Percentiles rank a stretch among this genome's conserved stretches.
Evolutionary conservation across 1,139 yeast species (phyloP).

Genomic region (Candida labiduridarum): DNA sequence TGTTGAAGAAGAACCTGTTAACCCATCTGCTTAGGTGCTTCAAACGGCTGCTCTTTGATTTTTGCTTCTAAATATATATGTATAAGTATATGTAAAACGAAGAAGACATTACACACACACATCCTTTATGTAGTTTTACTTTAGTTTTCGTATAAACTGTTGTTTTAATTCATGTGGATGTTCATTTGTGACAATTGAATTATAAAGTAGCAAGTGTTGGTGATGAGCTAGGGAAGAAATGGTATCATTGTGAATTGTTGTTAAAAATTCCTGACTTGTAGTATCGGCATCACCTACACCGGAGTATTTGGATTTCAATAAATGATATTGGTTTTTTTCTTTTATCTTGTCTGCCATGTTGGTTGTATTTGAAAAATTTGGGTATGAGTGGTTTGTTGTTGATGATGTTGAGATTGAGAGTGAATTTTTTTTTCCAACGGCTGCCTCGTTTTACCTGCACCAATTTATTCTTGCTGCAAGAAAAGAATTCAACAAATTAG

Average conservation of each 20-base stretch:
- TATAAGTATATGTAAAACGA: too few species aligned
- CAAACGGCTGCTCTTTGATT: too few species aligned
- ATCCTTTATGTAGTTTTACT: constrained; percentile 16
- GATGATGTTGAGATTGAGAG: background rate
- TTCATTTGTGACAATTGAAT: constrained; percentile 62
- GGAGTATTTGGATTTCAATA: constrained; percentile 60
- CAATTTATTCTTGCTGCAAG: too few species aligned
- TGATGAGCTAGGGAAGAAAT: constrained; percentile 73
- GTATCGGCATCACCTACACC: constrained; percentile 79
- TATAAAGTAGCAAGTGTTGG: constrained; percentile 62
- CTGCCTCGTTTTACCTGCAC: too few species aligned
- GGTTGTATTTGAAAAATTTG: background rate
- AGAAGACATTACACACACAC: background rate
- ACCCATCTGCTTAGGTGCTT: background rate
- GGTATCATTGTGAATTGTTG: constrained; percentile 73
- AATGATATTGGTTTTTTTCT: constrained; percentile 64
- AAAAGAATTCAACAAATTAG: too few species aligned
- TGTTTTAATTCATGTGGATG: constrained; percentile 52
- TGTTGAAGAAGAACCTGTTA: constrained; percentile 13
- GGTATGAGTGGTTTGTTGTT: too few species aligned
- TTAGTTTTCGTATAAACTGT: constrained; percentile 64
- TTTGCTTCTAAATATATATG: too few species aligned
- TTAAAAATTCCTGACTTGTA: constrained; percentile 43
- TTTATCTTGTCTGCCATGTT: constrained; percentile 68
- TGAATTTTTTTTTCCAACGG: background rate